Percentiles rank a stretch among this genome's conserved stretches.
These are phyloP conservation scores for Phytophthora ohioensis DNA, from an alignment of 352 stramenopile genomes.

Conservation along the genomic window DNA sequence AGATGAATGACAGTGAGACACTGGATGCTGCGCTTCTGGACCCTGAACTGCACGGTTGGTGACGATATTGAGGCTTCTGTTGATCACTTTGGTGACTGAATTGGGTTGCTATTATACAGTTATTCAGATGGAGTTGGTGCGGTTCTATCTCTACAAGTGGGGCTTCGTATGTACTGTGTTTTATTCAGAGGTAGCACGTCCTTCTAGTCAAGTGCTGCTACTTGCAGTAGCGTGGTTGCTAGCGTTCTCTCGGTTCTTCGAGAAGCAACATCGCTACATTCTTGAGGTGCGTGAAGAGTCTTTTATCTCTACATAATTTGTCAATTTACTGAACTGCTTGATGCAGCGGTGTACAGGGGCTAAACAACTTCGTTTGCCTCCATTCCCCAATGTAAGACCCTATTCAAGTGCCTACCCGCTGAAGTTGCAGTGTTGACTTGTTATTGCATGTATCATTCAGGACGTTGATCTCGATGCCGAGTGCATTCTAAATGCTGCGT, in stretches of 20 bases:
- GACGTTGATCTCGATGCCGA: conserved; percentile 38
- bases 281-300: conserved; percentile 34
- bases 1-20: conserved; percentile 21
- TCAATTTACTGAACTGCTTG: background rate
- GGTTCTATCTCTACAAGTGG: conserved; percentile 75
- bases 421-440: background rate
- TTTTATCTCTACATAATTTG: background rate
- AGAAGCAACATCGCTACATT: conserved; percentile 54
- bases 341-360: conserved; percentile 25
- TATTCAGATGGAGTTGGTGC: conserved; percentile 54
- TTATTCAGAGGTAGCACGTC: conserved; percentile 33
- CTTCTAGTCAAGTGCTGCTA: conserved; percentile 53
- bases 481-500: conserved; percentile 15
- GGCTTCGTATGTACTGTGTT: conserved; percentile 63
- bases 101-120: conserved; percentile 21
- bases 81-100: background rate
- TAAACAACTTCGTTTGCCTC: conserved; percentile 38
- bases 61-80: background rate
- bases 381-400: conserved; percentile 49
- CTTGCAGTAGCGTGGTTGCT: conserved; percentile 64
- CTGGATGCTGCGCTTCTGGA: conserved; percentile 40
- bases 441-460: conserved; percentile 10
- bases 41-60: conserved; percentile 35
- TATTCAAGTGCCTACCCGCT: background rate
- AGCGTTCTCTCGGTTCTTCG: conserved; percentile 57